Base-by-base conservation (phyloP, 805 yeast genomes). In the Starmerella bacillaris region DNA sequence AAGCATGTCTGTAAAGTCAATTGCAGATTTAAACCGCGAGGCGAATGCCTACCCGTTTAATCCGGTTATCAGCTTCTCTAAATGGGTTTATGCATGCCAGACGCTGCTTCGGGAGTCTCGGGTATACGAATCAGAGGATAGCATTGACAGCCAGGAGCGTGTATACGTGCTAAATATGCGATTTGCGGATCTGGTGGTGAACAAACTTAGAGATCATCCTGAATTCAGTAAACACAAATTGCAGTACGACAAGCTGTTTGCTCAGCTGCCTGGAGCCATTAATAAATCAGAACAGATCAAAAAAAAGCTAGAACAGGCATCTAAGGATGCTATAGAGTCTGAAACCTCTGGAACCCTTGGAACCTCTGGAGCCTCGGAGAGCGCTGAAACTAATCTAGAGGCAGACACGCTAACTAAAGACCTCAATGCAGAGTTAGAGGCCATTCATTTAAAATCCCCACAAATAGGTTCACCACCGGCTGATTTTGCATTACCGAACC, bases 111-210 rank as follows among this genome's bases (percentile, higher is more conserved):
- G 44, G 17, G 51, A 64, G 56, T 67, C 72, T 0, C 55, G 57
- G 21, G 51, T 64, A 16, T 70, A 63, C 50, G 58, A 58, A 15
- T 50, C 53, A 16, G 67, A 62, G 29, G 56, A 59, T 12, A 31
- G 27, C 17, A 14, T 17, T 9, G 16, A 14, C 15, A 58, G 64
- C 20, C 48, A 56, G 28, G 64, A 61, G 28, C 67, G 65, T 38
- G 69, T 79, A 0, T 75, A 66, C 46, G 52, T 70, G 21, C 54
- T 71, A 36, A 72, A 72, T 46, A 55, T 67, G 30, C 54, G 83
- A 37, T 73, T 69, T 44, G 64, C 74, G 17, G 78, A 75, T 39
- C 56, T 72, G 32, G 57, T 70, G 21, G 60, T 65, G 35, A 64
- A 67, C 51, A 56, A 56, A 33, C 46, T 72, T 29, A 60, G 61